Base-by-base conservation (phyloP, 2,329 filamentous ascomycete genomes). In the Xylaria polymorpha region DNA sequence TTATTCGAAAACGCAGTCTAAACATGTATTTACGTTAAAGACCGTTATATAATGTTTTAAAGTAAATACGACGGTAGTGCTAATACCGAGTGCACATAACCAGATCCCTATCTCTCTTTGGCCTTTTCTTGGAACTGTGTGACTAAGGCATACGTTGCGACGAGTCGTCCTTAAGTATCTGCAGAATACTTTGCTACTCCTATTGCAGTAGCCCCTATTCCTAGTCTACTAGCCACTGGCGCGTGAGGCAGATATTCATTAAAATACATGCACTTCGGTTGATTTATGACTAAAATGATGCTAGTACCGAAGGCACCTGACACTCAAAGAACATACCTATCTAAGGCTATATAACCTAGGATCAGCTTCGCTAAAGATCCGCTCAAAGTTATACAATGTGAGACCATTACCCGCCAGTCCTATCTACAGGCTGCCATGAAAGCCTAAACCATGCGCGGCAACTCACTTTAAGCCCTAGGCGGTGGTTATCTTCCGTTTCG, bases 1-100 rank as follows among this genome's bases (percentile, higher is more conserved):
- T 70, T 63, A 9, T 75, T 76, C 46, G 68, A 55, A 4, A 75
- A 73, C 37, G 66, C 67, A 14, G 72, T 48, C 14, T 73, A 71
- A 29, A 32, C 18, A 18, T 66, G 37, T n/a, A 55, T 66, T 22
- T 55, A 39, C 10, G 5, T 50, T 22, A 2, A 9, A 18, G 22
- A 35, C 7, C 32, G 9, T 15, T 10, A 7, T 35, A 18, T 46
- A 43, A 61, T 29, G 18, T 12, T 25, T 39, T 4, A 1, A 15
- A 56, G 12, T 55, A 22, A 12, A 55, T 55, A n/a, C 43, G 4
- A 15, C 15, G 3, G 12, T 53, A 20, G 14, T 39, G 12, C 55
- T 44, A 37, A 56, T 68, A 64, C 41, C 25, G 39, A 4, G 8
- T 32, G 22, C 12, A 32, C 14, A 1, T 62, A 48, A 56, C 32